Evolutionary conservation across 2,329 filamentous ascomycete species (phyloP), one percentile per base, ranked within the genome.

Genomic region (Monilinia vaccinii-corymbosi): DNA sequence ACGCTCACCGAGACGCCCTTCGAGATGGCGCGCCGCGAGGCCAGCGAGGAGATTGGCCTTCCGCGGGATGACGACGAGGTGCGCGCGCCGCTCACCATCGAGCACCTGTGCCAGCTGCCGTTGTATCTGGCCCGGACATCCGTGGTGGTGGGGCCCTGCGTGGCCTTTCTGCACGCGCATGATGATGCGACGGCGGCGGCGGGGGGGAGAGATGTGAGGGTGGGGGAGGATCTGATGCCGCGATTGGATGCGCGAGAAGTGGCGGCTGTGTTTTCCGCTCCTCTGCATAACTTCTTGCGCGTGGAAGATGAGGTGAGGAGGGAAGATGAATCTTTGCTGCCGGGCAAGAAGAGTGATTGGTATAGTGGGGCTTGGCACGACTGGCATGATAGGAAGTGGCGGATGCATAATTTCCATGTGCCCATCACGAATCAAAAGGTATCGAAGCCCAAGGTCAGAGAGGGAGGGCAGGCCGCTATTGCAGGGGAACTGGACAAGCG

Each of bases 1-100:
- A 76, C 73, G 2, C 64, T 76, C 3, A 73, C 78, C 32, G 83
- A 87, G 68, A 82, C 81, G n/a, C 79, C 83, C 11, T 86, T 82
- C 83, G 82, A 92, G 70, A 95, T 92, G 56, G 91, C 93, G 10
- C 84, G 93, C 25, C 84, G 93, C 64, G 93, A 97, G 78, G 92
- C 93, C 1, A 88, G 82, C 72, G 93, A 97, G 73, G 93, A 97
- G 73, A 96, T 97, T 65, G 93, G 93, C 1, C 83, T 97, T 3
- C 89, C 93, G 1, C 79, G 86, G 69, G 79, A 85, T 66, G 84
- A 91, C 70, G 68, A 72, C 60, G 82, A 82, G 62, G 80, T 96
- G 34, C 89, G 90, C 1, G 76, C 78, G 14, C 89, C 89, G 1
- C 97, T 96, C 75, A 79, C 80, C 58, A 86, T 97, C 66, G 92